phyloP scores from a whole-genome alignment of 345 rosid genomes.

The Chamaenerion angustifolium region DNA sequence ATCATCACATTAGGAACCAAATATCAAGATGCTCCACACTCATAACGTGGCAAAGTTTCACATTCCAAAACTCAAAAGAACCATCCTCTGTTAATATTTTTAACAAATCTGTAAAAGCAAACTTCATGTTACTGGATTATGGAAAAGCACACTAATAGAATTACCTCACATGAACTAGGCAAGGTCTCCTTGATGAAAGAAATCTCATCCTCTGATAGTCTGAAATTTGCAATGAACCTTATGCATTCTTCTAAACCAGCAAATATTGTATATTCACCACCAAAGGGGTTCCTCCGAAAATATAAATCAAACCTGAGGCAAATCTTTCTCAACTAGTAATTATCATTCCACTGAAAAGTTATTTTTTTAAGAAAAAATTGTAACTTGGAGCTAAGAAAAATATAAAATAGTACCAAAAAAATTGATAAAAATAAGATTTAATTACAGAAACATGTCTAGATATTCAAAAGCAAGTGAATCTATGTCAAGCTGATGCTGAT shows the following conservation, averaged over 20 bases:
- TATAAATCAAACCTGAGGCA: constrained; percentile 73
- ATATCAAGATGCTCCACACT: too few relatives aligned
- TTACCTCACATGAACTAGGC: constrained; percentile 74
- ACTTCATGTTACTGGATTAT: not conserved
- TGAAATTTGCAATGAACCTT: constrained; percentile 78
- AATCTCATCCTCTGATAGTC: constrained; percentile 53
- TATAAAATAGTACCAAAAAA: too few relatives aligned
- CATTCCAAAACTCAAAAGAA: too few relatives aligned
- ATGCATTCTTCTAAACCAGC: constrained; percentile 97
- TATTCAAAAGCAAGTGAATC: too few relatives aligned
- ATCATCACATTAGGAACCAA: not conserved
- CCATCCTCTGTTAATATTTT: too few relatives aligned
- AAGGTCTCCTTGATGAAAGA: constrained; percentile 47
- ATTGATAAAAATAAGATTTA: too few relatives aligned
- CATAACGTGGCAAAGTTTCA: too few relatives aligned
- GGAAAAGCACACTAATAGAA: not conserved
- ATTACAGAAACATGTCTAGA: too few relatives aligned
- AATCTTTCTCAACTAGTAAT: not conserved
- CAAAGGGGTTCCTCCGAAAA: constrained; percentile 92
- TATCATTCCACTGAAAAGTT: constrained; percentile 1
- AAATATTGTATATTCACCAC: constrained; percentile 86
- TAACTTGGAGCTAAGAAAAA: too few relatives aligned
- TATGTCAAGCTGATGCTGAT: too few relatives aligned
- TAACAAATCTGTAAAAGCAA: not conserved
- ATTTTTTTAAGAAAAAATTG: too few relatives aligned